Evolutionary conservation across 805 yeast genomes (phyloP).

Genomic region (Spathaspora arborariae): DNA sequence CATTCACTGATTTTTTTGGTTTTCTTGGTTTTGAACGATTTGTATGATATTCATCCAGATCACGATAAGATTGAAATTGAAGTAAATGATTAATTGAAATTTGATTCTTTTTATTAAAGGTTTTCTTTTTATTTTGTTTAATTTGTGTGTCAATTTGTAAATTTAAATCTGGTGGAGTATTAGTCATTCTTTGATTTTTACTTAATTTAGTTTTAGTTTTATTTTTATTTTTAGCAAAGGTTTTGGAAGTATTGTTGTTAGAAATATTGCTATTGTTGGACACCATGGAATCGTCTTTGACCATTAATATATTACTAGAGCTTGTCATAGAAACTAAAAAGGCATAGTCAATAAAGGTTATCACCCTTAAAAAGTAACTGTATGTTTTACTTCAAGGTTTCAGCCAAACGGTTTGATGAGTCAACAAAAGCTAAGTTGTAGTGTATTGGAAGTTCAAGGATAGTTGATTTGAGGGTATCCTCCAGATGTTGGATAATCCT

Average conservation of each 20-base stretch:
- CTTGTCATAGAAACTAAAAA: neutral
- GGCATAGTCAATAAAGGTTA: neutral
- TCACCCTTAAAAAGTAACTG: neutral
- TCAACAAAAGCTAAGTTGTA: neutral
- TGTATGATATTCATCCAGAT: conserved; percentile 24
- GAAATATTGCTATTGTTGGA: neutral
- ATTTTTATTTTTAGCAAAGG: neutral
- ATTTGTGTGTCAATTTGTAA: conserved; percentile 12
- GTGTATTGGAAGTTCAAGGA: neutral
- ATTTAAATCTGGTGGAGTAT: neutral
- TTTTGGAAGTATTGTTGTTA: neutral
- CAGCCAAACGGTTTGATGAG: neutral
- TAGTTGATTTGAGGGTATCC: neutral
- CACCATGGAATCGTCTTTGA: conserved; percentile 1
- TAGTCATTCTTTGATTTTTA: neutral
- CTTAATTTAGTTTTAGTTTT: neutral
- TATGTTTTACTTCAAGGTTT: neutral
- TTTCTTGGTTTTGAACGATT: conserved; percentile 7
- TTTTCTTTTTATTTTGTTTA: conserved; percentile 10
- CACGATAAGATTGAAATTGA: conserved; percentile 47
- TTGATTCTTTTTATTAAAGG: conserved; percentile 12
- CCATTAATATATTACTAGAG: neutral
- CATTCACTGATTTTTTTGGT: neutral
- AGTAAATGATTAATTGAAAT: conserved; percentile 54
- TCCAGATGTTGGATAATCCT: conserved; percentile 1